Conservation (phyloP, 352 stramenopile genomes). For the Globisporangium nagaii region DNA sequence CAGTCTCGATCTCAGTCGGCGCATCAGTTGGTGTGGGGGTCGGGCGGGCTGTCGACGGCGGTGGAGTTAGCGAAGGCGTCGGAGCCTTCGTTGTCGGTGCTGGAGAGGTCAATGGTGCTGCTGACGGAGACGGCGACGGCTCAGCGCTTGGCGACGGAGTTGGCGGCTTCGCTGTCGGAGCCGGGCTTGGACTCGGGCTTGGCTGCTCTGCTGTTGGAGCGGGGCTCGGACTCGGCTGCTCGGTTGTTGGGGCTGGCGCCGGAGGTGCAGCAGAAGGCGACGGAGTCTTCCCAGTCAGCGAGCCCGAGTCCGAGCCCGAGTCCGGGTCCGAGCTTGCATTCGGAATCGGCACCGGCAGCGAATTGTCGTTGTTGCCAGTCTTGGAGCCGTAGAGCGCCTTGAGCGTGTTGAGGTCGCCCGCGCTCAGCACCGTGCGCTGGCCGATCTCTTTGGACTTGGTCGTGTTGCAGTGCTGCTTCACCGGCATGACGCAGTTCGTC, state of each 20-base stretch:
- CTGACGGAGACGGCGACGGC: not conserved
- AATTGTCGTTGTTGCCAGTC: conserved; percentile 20
- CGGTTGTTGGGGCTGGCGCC: not conserved
- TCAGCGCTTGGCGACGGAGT: not conserved
- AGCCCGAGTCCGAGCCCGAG: not conserved
- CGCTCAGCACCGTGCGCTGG: conserved; percentile 43
- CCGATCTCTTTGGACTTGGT: conserved; percentile 57
- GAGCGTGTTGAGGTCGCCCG: conserved; percentile 58
- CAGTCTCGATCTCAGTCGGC: not conserved
- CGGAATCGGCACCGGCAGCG: conserved; percentile 24
- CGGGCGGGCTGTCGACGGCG: too few species aligned
- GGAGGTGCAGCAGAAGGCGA: conserved; percentile 10
- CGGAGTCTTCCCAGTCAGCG: conserved; percentile 8
- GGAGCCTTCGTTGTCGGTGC: too few species aligned
- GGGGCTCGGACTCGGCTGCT: not conserved
- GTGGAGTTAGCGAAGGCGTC: too few species aligned
- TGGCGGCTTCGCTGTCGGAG: not conserved
- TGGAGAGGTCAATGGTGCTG: not conserved
- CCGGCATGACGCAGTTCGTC: conserved; percentile 63
- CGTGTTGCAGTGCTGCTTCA: conserved; percentile 65
- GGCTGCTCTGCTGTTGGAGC: not conserved
- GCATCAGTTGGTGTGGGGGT: conserved; percentile 8
- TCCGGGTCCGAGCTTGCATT: not conserved
- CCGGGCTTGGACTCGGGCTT: not conserved
- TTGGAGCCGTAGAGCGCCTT: conserved; percentile 51